phyloP scores from a whole-genome alignment of 805 yeast genomes.

The Phaffomyces thermotolerans region DNA sequence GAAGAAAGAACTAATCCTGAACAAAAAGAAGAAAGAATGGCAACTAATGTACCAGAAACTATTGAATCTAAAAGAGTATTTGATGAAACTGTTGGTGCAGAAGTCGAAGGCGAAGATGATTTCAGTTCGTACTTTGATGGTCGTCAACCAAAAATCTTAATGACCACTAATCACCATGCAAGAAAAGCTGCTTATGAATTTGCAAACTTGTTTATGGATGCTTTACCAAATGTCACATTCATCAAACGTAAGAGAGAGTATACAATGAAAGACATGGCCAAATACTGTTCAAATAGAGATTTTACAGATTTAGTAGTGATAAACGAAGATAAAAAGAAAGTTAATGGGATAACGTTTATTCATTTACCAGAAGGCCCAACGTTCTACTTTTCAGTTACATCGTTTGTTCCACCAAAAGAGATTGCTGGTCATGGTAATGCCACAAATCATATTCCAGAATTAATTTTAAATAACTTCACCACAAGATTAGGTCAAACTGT shows the following conservation, averaged over 20 bases:
- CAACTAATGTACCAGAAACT: constrained; percentile 22
- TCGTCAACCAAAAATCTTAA: constrained; percentile 66
- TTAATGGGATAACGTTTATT: constrained; percentile 86
- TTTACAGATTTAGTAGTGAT: constrained; percentile 84
- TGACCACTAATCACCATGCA: constrained; percentile 87
- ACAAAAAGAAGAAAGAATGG: constrained; percentile 68
- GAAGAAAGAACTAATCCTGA: constrained; percentile 83
- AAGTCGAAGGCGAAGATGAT: constrained; percentile 25
- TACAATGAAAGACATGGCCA: constrained; percentile 80
- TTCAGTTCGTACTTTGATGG: constrained; percentile 24
- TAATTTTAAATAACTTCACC: constrained; percentile 84
- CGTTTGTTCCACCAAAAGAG: constrained; percentile 65
- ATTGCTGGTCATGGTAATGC: constrained; percentile 87
- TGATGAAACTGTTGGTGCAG: constrained; percentile 22
- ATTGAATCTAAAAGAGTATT: constrained; percentile 24
- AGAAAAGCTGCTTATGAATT: constrained; percentile 83
- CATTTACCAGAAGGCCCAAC: constrained; percentile 96
- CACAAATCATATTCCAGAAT: constrained; percentile 86
- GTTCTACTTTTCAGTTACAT: constrained; percentile 79
- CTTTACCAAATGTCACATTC: constrained; percentile 80
- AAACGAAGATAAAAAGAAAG: constrained; percentile 89
- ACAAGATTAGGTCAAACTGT: constrained; percentile 92
- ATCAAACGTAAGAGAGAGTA: constrained; percentile 83
- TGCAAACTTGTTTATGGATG: constrained; percentile 77
- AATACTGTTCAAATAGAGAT: constrained; percentile 71